Percentiles rank a stretch among this genome's conserved stretches.
Conservation (phyloP, 306 rosid species). For the Vachellia pachyceras region DNA sequence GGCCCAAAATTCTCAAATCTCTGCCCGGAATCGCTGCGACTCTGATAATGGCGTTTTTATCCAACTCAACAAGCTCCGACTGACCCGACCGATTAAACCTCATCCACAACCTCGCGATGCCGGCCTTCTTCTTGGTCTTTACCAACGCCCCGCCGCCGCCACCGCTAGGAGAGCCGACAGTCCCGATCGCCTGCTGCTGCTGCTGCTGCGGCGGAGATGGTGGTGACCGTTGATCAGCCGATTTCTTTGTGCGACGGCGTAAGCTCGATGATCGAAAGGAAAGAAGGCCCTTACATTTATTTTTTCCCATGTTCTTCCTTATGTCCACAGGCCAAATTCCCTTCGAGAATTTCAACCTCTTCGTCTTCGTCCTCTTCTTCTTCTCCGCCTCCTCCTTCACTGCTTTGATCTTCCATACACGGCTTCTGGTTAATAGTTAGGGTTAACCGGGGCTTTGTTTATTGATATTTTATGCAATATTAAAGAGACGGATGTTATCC, state of each 20-base stretch:
- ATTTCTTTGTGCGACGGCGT: constrained; percentile 72
- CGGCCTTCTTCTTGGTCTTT: constrained; percentile 87
- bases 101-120: constrained; percentile 91
- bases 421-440: not conserved
- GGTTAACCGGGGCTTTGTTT: not conserved
- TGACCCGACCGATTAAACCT: constrained; percentile 72
- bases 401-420: not conserved
- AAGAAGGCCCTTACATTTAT: constrained; percentile 47
- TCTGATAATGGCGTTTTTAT: constrained; percentile 78
- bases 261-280: constrained; percentile 67
- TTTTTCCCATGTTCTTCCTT: constrained; percentile 53
- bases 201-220: constrained; percentile 24
- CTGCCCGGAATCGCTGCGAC: constrained; percentile 83
- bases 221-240: constrained; percentile 16
- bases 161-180: constrained; percentile 30
- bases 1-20: constrained; percentile 90
- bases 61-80: constrained; percentile 86
- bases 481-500: too few relatives aligned
- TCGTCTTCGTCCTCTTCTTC: too few relatives aligned
- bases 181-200: constrained; percentile 21
- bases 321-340: not conserved
- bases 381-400: not conserved
- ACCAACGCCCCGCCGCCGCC: constrained; percentile 29
- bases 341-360: not conserved
- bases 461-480: too few relatives aligned